Evolutionary conservation across 2,329 filamentous ascomycete species (phyloP).

Genomic region (Nemania abortiva): DNA sequence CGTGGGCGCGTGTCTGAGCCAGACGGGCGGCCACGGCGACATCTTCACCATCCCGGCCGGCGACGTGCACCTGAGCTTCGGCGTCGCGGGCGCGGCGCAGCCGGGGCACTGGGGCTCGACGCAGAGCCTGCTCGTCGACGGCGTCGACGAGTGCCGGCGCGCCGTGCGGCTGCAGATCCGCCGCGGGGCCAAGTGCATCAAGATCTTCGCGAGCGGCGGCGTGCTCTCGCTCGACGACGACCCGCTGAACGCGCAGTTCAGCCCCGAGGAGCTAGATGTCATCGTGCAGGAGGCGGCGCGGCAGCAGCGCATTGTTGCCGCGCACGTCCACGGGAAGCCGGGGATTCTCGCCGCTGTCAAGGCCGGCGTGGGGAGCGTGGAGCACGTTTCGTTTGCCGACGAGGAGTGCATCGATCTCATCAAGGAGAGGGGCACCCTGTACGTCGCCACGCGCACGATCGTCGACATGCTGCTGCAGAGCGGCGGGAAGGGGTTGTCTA

Average conservation of each 20-base stretch:
- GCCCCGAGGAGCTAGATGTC: constrained; percentile 54
- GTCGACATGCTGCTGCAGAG: constrained; percentile 51
- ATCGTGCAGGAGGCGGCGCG: constrained; percentile 56
- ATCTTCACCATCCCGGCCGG: constrained; percentile 52
- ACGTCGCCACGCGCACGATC: constrained; percentile 56
- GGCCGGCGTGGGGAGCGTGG: constrained; percentile 55
- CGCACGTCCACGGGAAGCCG: constrained; percentile 57
- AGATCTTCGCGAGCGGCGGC: constrained; percentile 56
- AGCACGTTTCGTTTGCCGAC: constrained; percentile 58
- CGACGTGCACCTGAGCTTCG: constrained; percentile 52
- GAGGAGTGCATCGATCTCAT: constrained; percentile 57
- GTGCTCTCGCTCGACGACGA: constrained; percentile 57
- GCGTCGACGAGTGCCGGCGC: constrained; percentile 56
- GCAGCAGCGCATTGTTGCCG: constrained; percentile 54
- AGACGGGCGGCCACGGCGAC: constrained; percentile 54
- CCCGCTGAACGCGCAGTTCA: constrained; percentile 56
- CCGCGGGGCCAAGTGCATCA: constrained; percentile 56
- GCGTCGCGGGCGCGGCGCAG: constrained; percentile 48
- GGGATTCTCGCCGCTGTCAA: constrained; percentile 55
- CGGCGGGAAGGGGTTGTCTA: constrained; percentile 52
- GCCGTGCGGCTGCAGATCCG: constrained; percentile 57
- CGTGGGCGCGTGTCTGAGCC: constrained; percentile 51
- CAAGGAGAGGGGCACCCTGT: constrained; percentile 53
- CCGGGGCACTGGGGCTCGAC: constrained; percentile 52
- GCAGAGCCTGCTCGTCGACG: constrained; percentile 52